Base-by-base conservation (phyloP, 1,284 basidiomycete species). In the Heterobasidion occidentale region DNA sequence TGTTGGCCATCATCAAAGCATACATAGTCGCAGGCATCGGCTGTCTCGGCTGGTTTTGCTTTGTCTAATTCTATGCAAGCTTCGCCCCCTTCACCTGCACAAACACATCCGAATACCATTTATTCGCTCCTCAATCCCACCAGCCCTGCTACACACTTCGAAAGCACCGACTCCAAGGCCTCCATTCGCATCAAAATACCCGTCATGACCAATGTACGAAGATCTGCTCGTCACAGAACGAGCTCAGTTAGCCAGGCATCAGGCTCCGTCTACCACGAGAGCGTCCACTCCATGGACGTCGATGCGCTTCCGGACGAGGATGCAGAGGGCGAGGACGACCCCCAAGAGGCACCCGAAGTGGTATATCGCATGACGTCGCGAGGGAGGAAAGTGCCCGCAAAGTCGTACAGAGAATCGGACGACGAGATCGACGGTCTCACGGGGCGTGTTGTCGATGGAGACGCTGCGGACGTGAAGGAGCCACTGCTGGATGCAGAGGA, bases 231-330 rank as follows among this genome's bases (percentile, higher is more conserved):
- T 55, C 33, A 54, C 46, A 44, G 53, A n/a, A 61, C 35, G 59
- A 64, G 48, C 17, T 58, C 56, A 34, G 46, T 59, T 17, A 61
- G 67, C 58, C 19, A 57, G 17, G 65, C 79, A n/a, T 86, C 85
- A 27, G 81, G 83, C 50, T 88, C 86, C 34, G 83, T 86, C 62
- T 88, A 88, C 65, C 75, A 81, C 61, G 78, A 73, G 59, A 84
- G 81, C 64, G 80, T 82, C 59, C 76, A 76, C 61, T 80, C 78
- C 12, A 63, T 70, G 63, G 64, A 71, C 36, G 69, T 74, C 58
- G 73, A 78, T 60, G 27, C 14, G 15, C 55, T 67, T 8, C 61
- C 58, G 12, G 68, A 67, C 36, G 66, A 66, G 42, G 63, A 67
- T 34, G 59, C 58, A 1, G 60, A 63, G 2, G 61, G 61, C 36